Evolutionary conservation across 1,139 yeast species (phyloP).

Genomic region (Yamadazyma epiphylla): DNA sequence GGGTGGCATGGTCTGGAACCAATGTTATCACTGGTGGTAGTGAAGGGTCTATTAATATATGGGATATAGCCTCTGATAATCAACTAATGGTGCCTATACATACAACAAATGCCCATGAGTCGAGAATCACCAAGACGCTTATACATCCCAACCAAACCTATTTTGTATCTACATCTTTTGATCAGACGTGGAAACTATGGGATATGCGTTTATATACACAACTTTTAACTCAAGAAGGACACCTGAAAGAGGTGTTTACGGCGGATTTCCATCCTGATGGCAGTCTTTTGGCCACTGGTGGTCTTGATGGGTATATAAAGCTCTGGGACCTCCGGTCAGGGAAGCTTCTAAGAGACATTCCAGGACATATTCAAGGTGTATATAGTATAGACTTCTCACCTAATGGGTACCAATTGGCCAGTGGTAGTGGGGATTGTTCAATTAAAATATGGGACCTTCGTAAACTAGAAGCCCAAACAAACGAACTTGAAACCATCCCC

Average conservation of each 20-base stretch:
- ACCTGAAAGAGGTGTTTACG: constrained; percentile 66
- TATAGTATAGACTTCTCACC: constrained; percentile 72
- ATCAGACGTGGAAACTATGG: constrained; percentile 89
- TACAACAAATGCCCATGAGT: constrained; percentile 39
- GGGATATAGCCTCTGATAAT: constrained; percentile 23
- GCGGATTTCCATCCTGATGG: constrained; percentile 77
- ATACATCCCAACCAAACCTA: constrained; percentile 63
- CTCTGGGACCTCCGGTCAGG: constrained; percentile 91
- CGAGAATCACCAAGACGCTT: constrained; percentile 59
- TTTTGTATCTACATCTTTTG: constrained; percentile 74
- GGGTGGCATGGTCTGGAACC: constrained; percentile 56
- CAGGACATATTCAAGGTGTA: constrained; percentile 71
- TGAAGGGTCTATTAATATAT: constrained; percentile 54
- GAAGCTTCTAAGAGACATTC: constrained; percentile 51
- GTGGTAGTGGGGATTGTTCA: constrained; percentile 82
- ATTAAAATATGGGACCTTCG: constrained; percentile 88
- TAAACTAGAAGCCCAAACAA: constrained; percentile 18
- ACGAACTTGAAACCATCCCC: constrained; percentile 53
- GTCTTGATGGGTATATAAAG: constrained; percentile 69
- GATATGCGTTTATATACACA: constrained; percentile 46
- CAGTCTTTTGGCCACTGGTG: constrained; percentile 70
- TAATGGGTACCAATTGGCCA: constrained; percentile 72
- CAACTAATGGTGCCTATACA: constrained; percentile 6
- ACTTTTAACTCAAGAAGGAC: constrained; percentile 73
- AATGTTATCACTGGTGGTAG: constrained; percentile 57